Conservation (phyloP, 2,329 filamentous ascomycete genomes). For the Thielaviopsis punctulata region DNA sequence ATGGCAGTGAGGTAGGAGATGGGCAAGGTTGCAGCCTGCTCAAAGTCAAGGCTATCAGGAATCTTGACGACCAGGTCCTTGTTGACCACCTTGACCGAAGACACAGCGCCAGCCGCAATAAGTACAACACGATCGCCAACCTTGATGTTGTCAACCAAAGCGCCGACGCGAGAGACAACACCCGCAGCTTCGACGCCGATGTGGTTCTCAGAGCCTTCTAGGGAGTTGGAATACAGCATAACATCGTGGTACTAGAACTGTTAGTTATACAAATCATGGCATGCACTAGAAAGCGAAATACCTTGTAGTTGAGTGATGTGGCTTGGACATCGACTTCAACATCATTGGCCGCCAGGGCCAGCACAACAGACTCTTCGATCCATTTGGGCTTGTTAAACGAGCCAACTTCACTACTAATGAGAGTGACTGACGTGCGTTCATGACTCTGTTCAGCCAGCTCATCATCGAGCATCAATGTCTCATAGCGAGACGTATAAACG, state of each 20-base stretch:
- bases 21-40: conserved; percentile 18
- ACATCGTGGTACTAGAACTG: background rate
- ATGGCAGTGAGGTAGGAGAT: conserved; percentile 15
- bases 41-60: conserved; percentile 20
- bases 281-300: background rate
- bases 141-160: conserved; percentile 16
- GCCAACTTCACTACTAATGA: background rate
- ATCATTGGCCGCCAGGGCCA: background rate
- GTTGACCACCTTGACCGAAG: conserved; percentile 16
- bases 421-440: background rate
- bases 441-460: background rate
- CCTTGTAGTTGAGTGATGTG: background rate
- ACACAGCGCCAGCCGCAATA: conserved; percentile 15
- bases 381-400: background rate
- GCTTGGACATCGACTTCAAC: background rate
- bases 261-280: background rate
- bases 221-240: background rate
- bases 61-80: conserved; percentile 18
- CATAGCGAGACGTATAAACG: background rate
- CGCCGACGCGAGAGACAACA: conserved; percentile 17
- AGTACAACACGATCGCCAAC: conserved; percentile 21
- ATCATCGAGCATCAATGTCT: background rate
- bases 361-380: background rate
- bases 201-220: background rate
- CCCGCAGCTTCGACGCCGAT: conserved; percentile 19